A percentile compares a stretch with the other conserved stretches of the same genome.
Conservation (phyloP, 2,329 filamentous ascomycete genomes). For the Aspergillus transmontanensis region DNA sequence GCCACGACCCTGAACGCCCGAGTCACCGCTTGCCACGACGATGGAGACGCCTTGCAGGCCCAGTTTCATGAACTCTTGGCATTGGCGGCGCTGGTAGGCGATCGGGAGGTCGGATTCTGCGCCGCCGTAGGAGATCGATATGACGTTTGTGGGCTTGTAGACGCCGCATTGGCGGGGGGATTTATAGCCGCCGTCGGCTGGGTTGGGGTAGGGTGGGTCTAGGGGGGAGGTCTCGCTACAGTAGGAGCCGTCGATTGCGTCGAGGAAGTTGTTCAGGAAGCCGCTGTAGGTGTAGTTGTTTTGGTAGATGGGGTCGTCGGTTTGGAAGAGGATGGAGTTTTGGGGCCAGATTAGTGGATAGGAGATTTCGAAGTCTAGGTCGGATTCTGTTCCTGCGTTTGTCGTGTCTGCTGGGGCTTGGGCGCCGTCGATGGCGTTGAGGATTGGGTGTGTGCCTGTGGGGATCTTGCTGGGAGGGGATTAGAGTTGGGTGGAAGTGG, state of each 20-base stretch:
- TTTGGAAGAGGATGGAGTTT: constrained; percentile 51
- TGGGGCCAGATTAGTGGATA: constrained; percentile 55
- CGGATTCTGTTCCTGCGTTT: constrained; percentile 41
- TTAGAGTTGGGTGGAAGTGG: constrained; percentile 17
- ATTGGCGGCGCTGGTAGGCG: constrained; percentile 42
- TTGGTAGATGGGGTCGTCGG: constrained; percentile 45
- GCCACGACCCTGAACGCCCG: constrained; percentile 41
- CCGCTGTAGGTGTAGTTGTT: constrained; percentile 40
- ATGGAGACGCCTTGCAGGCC: constrained; percentile 52
- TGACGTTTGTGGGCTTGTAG: constrained; percentile 39
- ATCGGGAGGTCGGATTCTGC: constrained; percentile 38
- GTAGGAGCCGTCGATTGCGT: constrained; percentile 53
- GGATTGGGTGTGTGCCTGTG: constrained; percentile 41
- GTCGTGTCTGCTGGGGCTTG: constrained; percentile 33
- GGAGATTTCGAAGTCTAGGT: constrained; percentile 51
- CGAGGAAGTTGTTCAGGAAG: constrained; percentile 52
- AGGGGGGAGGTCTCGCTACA: constrained; percentile 46
- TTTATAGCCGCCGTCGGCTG: constrained; percentile 43
- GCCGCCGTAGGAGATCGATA: constrained; percentile 40
- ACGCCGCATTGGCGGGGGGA: constrained; percentile 47
- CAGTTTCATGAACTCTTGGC: constrained; percentile 52
- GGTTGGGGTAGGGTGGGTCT: constrained; percentile 49
- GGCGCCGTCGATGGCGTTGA: constrained; percentile 45
- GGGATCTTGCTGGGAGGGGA: constrained; percentile 34
- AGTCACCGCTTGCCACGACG: constrained; percentile 51